Percentiles rank a stretch among this genome's conserved stretches.
phyloP scores from a whole-genome alignment of 306 rosid species.

The Prosopis cineraria region DNA sequence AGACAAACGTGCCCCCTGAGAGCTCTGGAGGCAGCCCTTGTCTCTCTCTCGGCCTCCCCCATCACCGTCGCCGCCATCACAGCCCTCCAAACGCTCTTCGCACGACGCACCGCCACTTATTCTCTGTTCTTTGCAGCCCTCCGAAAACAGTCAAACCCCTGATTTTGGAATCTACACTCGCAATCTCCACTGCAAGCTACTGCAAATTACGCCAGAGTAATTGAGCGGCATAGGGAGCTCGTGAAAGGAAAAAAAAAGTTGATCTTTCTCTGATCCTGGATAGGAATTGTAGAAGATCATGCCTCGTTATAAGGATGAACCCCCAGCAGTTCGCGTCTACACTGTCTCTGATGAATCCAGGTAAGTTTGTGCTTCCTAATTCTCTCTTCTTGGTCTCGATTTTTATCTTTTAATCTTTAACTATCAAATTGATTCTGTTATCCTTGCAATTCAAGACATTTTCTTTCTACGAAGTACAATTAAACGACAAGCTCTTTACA shows the following conservation, averaged over 20 bases:
- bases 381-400: background rate
- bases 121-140: no score
- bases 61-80: no score
- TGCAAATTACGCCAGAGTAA: background rate
- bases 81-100: no score
- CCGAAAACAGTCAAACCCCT: no score
- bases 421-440: background rate
- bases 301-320: slow-evolving; percentile 71
- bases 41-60: no score
- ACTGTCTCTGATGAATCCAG: slow-evolving; percentile 90
- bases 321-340: slow-evolving; percentile 79
- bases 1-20: no score
- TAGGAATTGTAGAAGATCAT: slow-evolving; percentile 9
- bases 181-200: no score
- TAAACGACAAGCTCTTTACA: background rate
- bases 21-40: no score
- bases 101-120: no score
- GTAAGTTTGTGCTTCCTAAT: slow-evolving; percentile 23
- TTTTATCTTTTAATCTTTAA: background rate
- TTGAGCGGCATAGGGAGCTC: background rate
- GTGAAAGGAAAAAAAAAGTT: background rate
- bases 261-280: background rate
- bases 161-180: no score
- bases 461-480: background rate
- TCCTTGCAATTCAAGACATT: background rate